phyloP scores from a whole-genome alignment of 768 basidiomycete genomes.

The Cystobasidium tubakii region DNA sequence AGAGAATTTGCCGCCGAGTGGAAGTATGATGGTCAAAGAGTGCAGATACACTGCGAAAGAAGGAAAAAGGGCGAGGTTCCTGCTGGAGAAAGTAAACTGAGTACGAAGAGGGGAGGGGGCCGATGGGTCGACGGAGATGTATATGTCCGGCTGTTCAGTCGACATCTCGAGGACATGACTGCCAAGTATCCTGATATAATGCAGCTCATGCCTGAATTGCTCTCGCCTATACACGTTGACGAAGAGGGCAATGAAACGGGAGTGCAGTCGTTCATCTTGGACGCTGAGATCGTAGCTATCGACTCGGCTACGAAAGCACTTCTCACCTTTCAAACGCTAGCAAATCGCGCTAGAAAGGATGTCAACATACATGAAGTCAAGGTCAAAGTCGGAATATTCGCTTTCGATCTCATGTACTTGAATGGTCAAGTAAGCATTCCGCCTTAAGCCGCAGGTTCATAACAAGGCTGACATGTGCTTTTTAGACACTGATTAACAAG shows the following conservation, averaged over 20 bases:
- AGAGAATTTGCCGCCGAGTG: constrained; percentile 76
- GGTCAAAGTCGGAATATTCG: constrained; percentile 73
- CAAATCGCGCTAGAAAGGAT: constrained; percentile 75
- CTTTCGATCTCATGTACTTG: constrained; percentile 81
- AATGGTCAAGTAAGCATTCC: constrained; percentile 63
- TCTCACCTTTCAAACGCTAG: constrained; percentile 78
- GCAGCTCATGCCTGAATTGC: constrained; percentile 3
- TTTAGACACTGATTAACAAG: constrained; percentile 62
- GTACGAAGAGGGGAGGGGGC: constrained; percentile 43
- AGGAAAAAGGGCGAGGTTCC: constrained; percentile 52
- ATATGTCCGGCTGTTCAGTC: constrained; percentile 69
- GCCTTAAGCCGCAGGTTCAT: not conserved
- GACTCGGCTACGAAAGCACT: constrained; percentile 61
- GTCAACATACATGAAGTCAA: constrained; percentile 69
- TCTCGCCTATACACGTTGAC: not conserved
- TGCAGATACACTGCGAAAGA: constrained; percentile 62
- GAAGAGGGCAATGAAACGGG: constrained; percentile 14
- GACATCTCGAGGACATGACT: constrained; percentile 80
- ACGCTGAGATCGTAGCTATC: constrained; percentile 74
- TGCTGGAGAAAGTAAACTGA: constrained; percentile 21
- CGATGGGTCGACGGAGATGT: constrained; percentile 47
- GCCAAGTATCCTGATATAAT: constrained; percentile 56
- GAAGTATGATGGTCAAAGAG: constrained; percentile 70
- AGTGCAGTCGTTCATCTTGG: constrained; percentile 59
- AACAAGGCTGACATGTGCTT: not conserved